These are phyloP conservation scores for Tagetes patula DNA, from an alignment of 129 eudicot species.

Conservation along the genomic window DNA sequence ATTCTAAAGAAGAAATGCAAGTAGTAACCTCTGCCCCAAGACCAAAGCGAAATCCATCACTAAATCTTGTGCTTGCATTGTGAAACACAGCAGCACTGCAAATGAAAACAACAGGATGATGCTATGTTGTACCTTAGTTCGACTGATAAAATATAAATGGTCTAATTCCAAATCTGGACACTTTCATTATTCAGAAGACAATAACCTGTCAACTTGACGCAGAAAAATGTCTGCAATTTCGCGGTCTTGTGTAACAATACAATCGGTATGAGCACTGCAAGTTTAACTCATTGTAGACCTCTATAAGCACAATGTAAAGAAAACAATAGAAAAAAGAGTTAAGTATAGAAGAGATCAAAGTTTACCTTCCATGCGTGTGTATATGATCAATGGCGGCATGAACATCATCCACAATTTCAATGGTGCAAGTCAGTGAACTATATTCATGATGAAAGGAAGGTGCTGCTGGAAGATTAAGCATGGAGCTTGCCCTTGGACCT, in stretches of 20 bases:
- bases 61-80: constrained; percentile 67
- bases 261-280: constrained; percentile 87
- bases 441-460: constrained; percentile 81
- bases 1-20: constrained; percentile 7
- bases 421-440: constrained; percentile 81
- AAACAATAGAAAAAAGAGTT: not conserved
- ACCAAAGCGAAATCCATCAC: constrained; percentile 97
- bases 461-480: constrained; percentile 72
- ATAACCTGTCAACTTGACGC: constrained; percentile 86
- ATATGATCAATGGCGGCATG: constrained; percentile 94
- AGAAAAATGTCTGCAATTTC: constrained; percentile 70
- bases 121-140: not conserved
- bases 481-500: constrained; percentile 71
- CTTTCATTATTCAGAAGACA: constrained; percentile 4
- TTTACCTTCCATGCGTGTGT: constrained; percentile 87
- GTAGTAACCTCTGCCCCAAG: constrained; percentile 88
- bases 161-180: not conserved
- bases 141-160: not conserved
- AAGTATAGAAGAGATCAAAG: constrained; percentile 2
- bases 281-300: constrained; percentile 11
- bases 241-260: constrained; percentile 75
- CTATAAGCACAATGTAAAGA: constrained; percentile 14
- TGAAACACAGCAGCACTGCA: constrained; percentile 80
- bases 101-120: constrained; percentile 13
- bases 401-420: constrained; percentile 95